Evolutionary conservation across 305 asterid genomes (phyloP), one percentile per base, ranked within the genome.

Genomic region (Ajuga reptans): DNA sequence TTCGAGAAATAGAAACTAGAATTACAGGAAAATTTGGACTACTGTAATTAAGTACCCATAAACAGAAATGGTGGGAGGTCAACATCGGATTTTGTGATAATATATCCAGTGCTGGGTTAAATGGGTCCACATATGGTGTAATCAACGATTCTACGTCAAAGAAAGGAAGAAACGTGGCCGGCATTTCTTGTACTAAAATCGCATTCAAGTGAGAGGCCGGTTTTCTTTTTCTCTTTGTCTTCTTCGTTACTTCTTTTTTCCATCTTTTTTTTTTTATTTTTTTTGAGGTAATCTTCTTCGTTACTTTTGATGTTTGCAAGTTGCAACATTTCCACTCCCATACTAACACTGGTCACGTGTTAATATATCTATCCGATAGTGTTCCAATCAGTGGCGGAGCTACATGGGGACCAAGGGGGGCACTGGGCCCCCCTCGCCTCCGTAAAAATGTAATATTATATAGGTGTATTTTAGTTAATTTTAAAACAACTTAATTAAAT

Each of bases 71-170:
- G 18, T 17, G 18, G 57, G 14, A 53, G 71, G 68, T 52, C 64
- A 55, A 62, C 66, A 41, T 55, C 50, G 34, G 66, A 16, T 62
- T 70, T 57, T 55, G 70, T 24, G 7, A 21, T 21, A 21, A 21
- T 21, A 58, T 34, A 56, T 53, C 55, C 47, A 46, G 57, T 46
- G 33, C 72, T 59, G 14, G 51, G n/a, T 10, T 31, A 63, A 64
- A 33, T 39, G 81, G 81, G 79, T 64, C 82, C 82, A 46, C 69
- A 57, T 2, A 52, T 58, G 6, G 4, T 9, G 5, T 0, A 50
- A 68, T 54, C 65, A 1, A 68, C 72, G 81, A 72, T 72, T 67
- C 55, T 62, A 56, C 45, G 41, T 51, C 57, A 33, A 64, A 51
- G 21, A 45, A 55, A 36, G 33, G 6, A 45, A 27, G 24, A 69